A percentile compares a stretch with the other conserved stretches of the same genome.
phyloP scores from a whole-genome alignment of 1,284 basidiomycete species.

The Irpex rosettiformis region DNA sequence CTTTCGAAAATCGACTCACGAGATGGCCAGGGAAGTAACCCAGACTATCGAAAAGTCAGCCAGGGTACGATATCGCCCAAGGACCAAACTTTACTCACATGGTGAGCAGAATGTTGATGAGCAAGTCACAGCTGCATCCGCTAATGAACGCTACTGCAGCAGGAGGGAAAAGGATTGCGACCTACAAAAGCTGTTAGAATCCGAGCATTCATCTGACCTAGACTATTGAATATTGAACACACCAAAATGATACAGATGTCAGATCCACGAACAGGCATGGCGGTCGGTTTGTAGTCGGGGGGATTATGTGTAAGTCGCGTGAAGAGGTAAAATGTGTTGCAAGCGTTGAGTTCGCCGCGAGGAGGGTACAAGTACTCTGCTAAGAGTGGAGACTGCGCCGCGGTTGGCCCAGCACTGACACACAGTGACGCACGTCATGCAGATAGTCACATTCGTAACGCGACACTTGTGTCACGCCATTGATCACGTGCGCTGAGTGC shows the following conservation, averaged over 20 bases:
- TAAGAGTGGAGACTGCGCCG: neutral
- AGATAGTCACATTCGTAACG: neutral
- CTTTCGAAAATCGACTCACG: conserved; percentile 30
- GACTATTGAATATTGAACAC: conserved; percentile 15
- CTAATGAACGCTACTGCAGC: conserved; percentile 72
- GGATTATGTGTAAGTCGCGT: neutral
- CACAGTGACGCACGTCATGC: neutral
- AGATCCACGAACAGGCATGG: conserved; percentile 30
- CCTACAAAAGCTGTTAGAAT: conserved; percentile 38
- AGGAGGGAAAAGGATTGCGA: conserved; percentile 75
- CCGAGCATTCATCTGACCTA: conserved; percentile 25
- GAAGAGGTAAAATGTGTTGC: neutral
- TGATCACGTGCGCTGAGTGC: neutral
- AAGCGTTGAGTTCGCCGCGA: neutral
- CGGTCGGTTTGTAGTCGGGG: neutral
- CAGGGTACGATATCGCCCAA: neutral
- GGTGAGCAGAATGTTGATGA: conserved; percentile 79
- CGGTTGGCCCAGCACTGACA: neutral
- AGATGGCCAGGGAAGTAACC: conserved; percentile 76
- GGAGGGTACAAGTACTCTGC: neutral
- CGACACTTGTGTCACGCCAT: neutral
- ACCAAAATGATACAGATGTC: conserved; percentile 50
- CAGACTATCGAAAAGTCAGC: conserved; percentile 39
- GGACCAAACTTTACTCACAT: conserved; percentile 39
- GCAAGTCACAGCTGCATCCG: conserved; percentile 75